Base-by-base conservation (phyloP, 2,329 filamentous ascomycete species). In the Escovopsis sp. region DNA sequence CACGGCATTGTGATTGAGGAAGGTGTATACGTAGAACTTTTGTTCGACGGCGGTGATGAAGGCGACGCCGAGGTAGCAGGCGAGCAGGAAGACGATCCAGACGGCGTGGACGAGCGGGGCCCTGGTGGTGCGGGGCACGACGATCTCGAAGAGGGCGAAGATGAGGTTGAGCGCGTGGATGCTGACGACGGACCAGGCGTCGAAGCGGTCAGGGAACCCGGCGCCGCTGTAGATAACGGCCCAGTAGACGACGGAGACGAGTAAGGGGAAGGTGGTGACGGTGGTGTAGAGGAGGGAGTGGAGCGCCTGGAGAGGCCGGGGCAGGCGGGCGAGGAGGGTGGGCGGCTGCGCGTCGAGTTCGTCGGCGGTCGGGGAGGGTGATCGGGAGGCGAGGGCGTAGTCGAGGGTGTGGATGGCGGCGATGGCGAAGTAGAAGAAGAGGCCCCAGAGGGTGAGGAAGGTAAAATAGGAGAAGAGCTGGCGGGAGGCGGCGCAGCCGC, bases 381-480 rank as follows among this genome's bases (percentile, higher is more conserved):
- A 7, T 4, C 8, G 21, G 31, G 69, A 66, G 19, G 58, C 59
- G 29, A 60, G 56, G 11, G 70, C 68, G 58, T 88, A 90, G 33
- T 65, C 67, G 35, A 72, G 59, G 5, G 80, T 85, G 61, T 92
- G 83, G 14, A 72, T 42, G 14, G 78, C 65, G 2, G 79, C 66
- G 48, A 77, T 61, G 38, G 76, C 63, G 52, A 79, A 78, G 64
- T 92, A 93, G 60, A 87, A 88, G 17, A 71, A 76, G 26, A 88
- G 59, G 2, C 82, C 82, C 81, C 81, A 90, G 65, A 79, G 90
- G 9, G 79, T 83, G 39, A 90, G 62, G 48, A 76, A 65, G 19
- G 85, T 92, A 62, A 93, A 92, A 65, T 74, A 92, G 47, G 76
- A 83, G 62, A 92, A 90, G 31, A 67, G 68, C 31, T 63, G 56